Evolutionary conservation across 805 yeast species (phyloP).

Genomic region (Suhomyces tanzawaensis): DNA sequence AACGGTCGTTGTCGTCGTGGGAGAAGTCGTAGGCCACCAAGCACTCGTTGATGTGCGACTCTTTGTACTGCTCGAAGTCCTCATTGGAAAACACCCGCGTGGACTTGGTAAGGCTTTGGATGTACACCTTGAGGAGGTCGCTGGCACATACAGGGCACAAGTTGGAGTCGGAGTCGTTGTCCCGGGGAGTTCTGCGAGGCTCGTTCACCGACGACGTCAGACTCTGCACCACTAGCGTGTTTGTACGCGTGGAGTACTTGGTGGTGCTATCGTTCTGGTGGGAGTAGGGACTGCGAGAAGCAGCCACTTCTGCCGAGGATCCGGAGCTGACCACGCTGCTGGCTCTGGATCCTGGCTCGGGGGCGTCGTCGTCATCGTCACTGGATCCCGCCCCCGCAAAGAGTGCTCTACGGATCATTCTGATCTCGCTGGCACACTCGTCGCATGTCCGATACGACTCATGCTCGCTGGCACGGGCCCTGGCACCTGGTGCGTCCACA

Average conservation of each 20-base stretch:
- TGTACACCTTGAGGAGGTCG: conserved; percentile 25
- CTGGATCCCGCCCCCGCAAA: conserved; percentile 1
- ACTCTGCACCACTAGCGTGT: conserved; percentile 17
- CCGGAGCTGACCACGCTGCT: conserved; percentile 1
- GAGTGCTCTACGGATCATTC: conserved; percentile 21
- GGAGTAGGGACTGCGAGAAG: conserved; percentile 2
- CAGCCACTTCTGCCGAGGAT: not conserved
- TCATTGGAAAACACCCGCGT: conserved; percentile 14
- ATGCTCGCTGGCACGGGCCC: conserved; percentile 10
- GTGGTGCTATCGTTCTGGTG: conserved; percentile 15
- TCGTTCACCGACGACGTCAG: conserved; percentile 19
- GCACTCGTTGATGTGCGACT: conserved; percentile 71
- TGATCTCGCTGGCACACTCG: conserved; percentile 58
- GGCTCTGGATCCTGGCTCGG: not conserved
- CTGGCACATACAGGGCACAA: conserved; percentile 43
- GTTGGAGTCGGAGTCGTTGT: conserved; percentile 29
- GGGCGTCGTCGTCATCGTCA: not conserved
- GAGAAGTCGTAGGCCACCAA: conserved; percentile 67
- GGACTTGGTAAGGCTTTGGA: conserved; percentile 12
- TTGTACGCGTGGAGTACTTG: conserved; percentile 19
- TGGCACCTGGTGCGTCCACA: conserved; percentile 14
- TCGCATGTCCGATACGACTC: conserved; percentile 67
- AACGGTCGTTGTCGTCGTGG: conserved; percentile 48
- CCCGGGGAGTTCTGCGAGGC: conserved; percentile 11
- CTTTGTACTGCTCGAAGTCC: conserved; percentile 44